Evolutionary conservation across 179 eudicot species (phyloP).

Genomic region (Silene noctiflora): DNA sequence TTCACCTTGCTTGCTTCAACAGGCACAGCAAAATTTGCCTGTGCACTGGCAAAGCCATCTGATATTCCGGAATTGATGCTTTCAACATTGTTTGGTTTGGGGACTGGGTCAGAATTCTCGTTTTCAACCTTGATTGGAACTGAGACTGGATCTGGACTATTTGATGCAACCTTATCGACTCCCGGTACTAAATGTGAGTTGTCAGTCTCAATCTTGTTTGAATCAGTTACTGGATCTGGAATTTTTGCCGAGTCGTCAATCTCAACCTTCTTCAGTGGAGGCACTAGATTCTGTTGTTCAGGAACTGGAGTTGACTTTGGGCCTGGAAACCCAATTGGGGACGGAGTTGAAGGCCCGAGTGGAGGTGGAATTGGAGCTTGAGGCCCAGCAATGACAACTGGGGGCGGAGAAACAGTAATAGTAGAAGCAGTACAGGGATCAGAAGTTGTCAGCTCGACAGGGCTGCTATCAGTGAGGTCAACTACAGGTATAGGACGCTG

Average conservation of each 20-base stretch:
- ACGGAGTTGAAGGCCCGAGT: neutral
- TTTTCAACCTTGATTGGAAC: neutral
- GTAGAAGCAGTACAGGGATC: slow-evolving; percentile 18
- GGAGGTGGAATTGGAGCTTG: neutral
- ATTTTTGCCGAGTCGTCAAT: neutral
- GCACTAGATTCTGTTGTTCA: neutral
- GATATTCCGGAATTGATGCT: neutral
- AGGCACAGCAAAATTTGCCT: neutral
- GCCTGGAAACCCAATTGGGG: neutral
- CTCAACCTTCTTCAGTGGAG: neutral
- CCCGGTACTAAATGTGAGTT: slow-evolving; percentile 8
- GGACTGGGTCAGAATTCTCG: neutral
- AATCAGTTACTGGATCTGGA: neutral
- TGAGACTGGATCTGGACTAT: neutral
- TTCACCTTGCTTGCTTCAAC: slow-evolving; percentile 6
- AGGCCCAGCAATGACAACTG: slow-evolving; percentile 14
- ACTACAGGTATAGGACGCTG: slow-evolving; percentile 40
- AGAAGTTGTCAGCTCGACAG: slow-evolving; percentile 32
- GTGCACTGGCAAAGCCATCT: slow-evolving; percentile 4
- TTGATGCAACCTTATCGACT: slow-evolving; percentile 15
- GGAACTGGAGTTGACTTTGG: neutral
- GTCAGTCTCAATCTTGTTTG: neutral
- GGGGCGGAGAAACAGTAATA: slow-evolving; percentile 9
- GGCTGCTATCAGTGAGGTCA: slow-evolving; percentile 35
- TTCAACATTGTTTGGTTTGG: slow-evolving; percentile 20